These are phyloP conservation scores for Colletotrichum sp. DNA, from an alignment of 2,329 filamentous ascomycete genomes.

Conservation along the genomic window DNA sequence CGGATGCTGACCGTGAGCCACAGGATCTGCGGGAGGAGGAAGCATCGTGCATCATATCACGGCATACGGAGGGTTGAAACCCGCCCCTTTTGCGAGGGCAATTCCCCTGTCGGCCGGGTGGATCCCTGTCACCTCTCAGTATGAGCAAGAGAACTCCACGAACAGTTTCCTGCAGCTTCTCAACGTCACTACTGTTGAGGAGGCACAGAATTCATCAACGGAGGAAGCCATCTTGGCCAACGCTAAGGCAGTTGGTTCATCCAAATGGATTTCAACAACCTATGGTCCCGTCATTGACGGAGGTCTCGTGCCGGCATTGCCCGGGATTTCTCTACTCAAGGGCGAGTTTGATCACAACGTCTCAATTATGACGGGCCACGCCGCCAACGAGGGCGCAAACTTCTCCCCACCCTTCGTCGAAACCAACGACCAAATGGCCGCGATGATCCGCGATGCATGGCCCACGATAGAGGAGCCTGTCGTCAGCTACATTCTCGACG, in stretches of 20 bases:
- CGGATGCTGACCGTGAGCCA: background rate
- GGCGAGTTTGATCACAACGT: background rate
- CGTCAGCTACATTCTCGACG: slow-evolving; percentile 43
- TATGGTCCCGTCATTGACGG: slow-evolving; percentile 14
- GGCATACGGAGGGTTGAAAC: slow-evolving; percentile 6
- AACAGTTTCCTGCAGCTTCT: background rate
- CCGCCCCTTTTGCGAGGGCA: slow-evolving; percentile 17
- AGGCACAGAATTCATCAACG: background rate
- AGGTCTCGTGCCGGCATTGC: slow-evolving; percentile 9
- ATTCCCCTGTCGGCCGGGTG: slow-evolving; percentile 7
- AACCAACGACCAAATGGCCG: slow-evolving; percentile 42
- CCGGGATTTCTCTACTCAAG: slow-evolving; percentile 10
- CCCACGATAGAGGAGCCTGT: slow-evolving; percentile 18
- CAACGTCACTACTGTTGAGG: background rate
- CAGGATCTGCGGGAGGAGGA: slow-evolving; percentile 35
- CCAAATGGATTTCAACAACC: background rate
- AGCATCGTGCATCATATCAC: slow-evolving; percentile 23
- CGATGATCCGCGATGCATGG: slow-evolving; percentile 35
- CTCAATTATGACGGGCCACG: slow-evolving; percentile 34
- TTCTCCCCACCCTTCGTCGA: slow-evolving; percentile 50
- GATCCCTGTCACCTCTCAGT: background rate
- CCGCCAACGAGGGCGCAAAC: slow-evolving; percentile 52
- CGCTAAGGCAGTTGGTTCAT: background rate
- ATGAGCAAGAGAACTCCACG: background rate
- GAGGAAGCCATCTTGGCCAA: background rate